A percentile compares a stretch with the other conserved stretches of the same genome.
Evolutionary conservation across 192 early-diverging fungal genomes (phyloP).

Genomic region (Entomortierella chlamydospora): DNA sequence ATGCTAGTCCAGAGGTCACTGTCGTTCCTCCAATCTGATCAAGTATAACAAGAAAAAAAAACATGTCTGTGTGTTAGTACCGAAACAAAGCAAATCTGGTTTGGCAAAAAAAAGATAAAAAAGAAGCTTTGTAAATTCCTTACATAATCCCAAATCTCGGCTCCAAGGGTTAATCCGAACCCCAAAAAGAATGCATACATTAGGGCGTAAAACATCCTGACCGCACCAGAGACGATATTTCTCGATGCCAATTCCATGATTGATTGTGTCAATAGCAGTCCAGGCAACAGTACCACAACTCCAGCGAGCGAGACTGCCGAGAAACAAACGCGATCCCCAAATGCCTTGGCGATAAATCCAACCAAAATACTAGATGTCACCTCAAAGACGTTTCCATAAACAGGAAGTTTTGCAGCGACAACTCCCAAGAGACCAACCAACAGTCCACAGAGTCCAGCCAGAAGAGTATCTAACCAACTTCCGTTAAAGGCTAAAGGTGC

Average conservation of each 20-base stretch:
- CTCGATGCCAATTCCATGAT: slow-evolving; percentile 90
- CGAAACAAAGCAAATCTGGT: no score
- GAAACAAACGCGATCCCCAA: slow-evolving; percentile 73
- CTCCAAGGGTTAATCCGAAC: slow-evolving; percentile 75
- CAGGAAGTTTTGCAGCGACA: slow-evolving; percentile 69
- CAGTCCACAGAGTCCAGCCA: slow-evolving; percentile 52
- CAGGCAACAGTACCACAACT: slow-evolving; percentile 73
- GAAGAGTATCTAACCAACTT: slow-evolving; percentile 63
- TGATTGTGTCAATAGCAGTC: slow-evolving; percentile 82
- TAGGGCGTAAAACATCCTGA: slow-evolving; percentile 84
- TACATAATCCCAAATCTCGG: slow-evolving; percentile 50
- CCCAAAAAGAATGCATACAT: slow-evolving; percentile 83
- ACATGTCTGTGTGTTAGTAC: not conserved
- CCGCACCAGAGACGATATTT: slow-evolving; percentile 89
- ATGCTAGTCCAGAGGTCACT: not conserved
- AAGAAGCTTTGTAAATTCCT: slow-evolving; percentile 26
- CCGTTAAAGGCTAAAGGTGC: slow-evolving; percentile 68
- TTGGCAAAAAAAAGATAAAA: no score
- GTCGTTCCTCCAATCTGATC: slow-evolving; percentile 12
- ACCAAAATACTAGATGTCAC: slow-evolving; percentile 73
- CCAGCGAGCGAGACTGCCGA: slow-evolving; percentile 70
- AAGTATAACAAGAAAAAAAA: not conserved
- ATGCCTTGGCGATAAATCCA: slow-evolving; percentile 68
- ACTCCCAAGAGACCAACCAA: slow-evolving; percentile 72
- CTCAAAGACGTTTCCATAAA: slow-evolving; percentile 79